A percentile compares a stretch with the other conserved stretches of the same genome.
Conservation (phyloP, 306 rosid species). For the Cucumis melo region DNA sequence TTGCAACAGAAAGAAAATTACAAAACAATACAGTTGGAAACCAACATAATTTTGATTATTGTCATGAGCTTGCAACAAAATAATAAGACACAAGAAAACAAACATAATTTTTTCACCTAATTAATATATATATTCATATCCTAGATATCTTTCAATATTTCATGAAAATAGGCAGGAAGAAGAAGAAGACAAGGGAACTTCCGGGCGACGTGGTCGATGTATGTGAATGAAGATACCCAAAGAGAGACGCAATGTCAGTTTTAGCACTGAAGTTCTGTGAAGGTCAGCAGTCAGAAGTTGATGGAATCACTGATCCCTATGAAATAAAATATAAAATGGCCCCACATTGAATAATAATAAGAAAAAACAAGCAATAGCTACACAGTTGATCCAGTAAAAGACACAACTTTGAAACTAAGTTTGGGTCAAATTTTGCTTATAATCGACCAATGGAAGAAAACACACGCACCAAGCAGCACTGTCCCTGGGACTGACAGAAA, state of each 20-base stretch:
- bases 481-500: background rate
- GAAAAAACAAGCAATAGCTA: background rate
- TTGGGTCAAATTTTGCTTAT: constrained; percentile 1
- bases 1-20: background rate
- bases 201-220: background rate
- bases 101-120: background rate
- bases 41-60: background rate
- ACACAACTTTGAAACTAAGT: background rate
- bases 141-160: background rate
- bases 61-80: background rate
- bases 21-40: background rate
- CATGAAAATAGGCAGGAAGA: background rate
- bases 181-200: background rate
- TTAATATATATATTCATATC: background rate
- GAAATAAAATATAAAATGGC: background rate
- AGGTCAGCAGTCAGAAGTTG: background rate
- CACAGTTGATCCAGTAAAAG: background rate
- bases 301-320: background rate
- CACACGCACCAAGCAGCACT: background rate
- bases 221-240: background rate
- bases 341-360: background rate
- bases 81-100: background rate
- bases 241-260: background rate
- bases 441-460: background rate
- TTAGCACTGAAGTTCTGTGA: background rate